Conservation (phyloP, 2,329 filamentous ascomycete genomes). For the Fusarium veterinarium region DNA sequence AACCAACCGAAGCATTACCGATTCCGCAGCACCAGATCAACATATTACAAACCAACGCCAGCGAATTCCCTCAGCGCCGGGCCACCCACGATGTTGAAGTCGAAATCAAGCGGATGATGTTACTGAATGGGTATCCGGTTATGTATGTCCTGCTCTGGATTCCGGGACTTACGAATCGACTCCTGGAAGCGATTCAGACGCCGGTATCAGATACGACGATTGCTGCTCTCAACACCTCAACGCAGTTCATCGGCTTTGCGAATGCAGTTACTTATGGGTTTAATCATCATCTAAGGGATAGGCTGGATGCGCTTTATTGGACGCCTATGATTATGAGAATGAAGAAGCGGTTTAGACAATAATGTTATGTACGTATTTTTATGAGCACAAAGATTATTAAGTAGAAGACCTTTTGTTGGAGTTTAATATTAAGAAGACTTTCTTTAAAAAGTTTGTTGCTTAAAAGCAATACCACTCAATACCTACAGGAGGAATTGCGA, state of each 20-base stretch:
- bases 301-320: conserved; percentile 27
- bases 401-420: too few relatives aligned
- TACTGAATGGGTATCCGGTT: conserved; percentile 41
- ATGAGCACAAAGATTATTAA: neutral
- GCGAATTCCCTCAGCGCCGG: conserved; percentile 41
- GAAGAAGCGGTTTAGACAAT: conserved; percentile 20
- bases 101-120: conserved; percentile 42
- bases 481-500: too few relatives aligned
- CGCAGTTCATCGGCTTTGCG: conserved; percentile 39
- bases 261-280: conserved; percentile 42
- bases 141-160: conserved; percentile 42
- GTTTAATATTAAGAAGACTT: neutral
- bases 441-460: neutral
- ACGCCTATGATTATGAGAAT: conserved; percentile 26
- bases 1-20: conserved; percentile 3
- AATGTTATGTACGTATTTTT: neutral
- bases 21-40: neutral
- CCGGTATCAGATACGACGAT: conserved; percentile 16
- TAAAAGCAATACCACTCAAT: neutral
- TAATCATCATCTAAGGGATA: conserved; percentile 40
- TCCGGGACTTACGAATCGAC: conserved; percentile 37
- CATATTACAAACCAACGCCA: conserved; percentile 32
- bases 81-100: conserved; percentile 27
- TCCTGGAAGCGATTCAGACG: conserved; percentile 35
- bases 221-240: conserved; percentile 34